Evolutionary conservation across 1,139 yeast species (phyloP), one percentile per base, ranked within the genome.

Genomic region (Lodderomyces orthopsilosis): DNA sequence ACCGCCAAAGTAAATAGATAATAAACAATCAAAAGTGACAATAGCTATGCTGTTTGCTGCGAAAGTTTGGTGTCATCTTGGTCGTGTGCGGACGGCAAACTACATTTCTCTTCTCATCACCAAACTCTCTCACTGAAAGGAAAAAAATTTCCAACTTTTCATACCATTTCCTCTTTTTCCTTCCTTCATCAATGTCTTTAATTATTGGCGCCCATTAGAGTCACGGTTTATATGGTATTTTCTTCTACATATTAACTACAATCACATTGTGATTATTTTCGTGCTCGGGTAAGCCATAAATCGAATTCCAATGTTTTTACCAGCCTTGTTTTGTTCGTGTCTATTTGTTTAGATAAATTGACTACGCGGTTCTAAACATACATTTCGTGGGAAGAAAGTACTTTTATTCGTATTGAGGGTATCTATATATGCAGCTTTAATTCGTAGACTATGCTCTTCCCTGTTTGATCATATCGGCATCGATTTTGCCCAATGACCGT

Each of bases 261-360:
- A 22, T 62, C 70, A 63, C 72, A 61, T 42, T 67, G 72, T 68
- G 75, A 64, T 62, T 62, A 54, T 40, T 69, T 77, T 78, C 87
- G 94, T 85, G 94, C 94, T 85, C 90, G 93, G 93, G 93, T 85
- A 66, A 71, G 86, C 85, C 93, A 84, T 76, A 85, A 89, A 85
- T 65, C 60, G 76, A 68, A 18, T 23, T 8, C n/a, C 32, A 27
- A 28, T 59, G 74, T 77, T 79, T 79, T 71, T 67, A 66, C 65
- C 79, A 79, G 79, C 81, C 80, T 68, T 46, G 62, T 59, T 65
- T 58, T 68, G 86, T 41, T 30, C 87, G 85, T 77, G 83, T 70
- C 70, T 59, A 58, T 58, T 62, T 63, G 57, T 58, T 57, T 56
- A 44, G 47, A 55, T 69, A 70, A 70, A 62, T 61, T 64, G 70